Evolutionary conservation across 148 eudicot genomes (phyloP), one percentile per base, ranked within the genome.

Genomic region (Camellia sinensis): DNA sequence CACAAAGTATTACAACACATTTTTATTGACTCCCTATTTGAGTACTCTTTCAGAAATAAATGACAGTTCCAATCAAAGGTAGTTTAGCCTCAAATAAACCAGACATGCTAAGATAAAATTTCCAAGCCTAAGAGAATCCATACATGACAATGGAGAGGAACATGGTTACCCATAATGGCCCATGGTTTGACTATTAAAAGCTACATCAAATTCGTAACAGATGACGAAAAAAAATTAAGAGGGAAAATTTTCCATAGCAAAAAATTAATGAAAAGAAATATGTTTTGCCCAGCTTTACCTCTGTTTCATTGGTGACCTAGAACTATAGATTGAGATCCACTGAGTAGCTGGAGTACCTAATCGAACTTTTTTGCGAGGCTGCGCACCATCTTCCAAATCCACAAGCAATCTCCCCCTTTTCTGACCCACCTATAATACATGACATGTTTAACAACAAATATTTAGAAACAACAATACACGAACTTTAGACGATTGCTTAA

Each of bases 251-350:
- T 29, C 37, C 1, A 29, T 29, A 29, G 37, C 37, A 29, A 29
- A 29, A 29, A 29, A 29, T 29, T 29, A 29, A 29, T 1, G 37
- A 29, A 29, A 29, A 29, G 37, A 29, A 29, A 29, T 29, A 29
- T 29, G 37, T 29, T 29, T 29, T 29, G 37, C 6, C 37, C 50
- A 76, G 52, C 14, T 22, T 69, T 84, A 84, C 90, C 90, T 79
- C 67, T 88, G 90, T 73, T 88, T 88, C 88, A 88, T 88, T 12
- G 88, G 76, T 63, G 80, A 59, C 67, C 87, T 56, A 52, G 87
- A 85, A 80, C 71, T 84, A 69, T 88, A 88, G 67, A 88, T 82
- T 12, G 85, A 81, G 61, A 88, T 88, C 90, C 90, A 88, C 78
- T 88, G 90, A 48, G 82, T 77, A 56, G 90, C 88, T 9, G 90